Conservation (phyloP, 2,329 filamentous ascomycete species). For the Colletotrichum euphorbiae region DNA sequence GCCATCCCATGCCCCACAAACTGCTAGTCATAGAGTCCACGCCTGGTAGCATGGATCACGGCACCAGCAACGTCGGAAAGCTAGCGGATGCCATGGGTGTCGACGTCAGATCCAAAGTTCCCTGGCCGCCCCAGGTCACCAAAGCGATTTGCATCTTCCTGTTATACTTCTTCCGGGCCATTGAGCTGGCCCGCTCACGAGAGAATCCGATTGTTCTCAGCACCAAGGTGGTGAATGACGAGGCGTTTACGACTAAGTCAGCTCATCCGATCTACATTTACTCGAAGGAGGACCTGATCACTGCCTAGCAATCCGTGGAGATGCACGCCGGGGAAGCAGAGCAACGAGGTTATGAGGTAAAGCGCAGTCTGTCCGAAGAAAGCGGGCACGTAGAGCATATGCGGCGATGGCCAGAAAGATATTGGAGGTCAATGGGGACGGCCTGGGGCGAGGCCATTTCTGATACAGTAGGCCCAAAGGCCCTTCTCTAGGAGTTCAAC, state of each 20-base stretch:
- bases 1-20: conserved; percentile 54
- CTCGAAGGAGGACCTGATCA: conserved; percentile 50
- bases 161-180: conserved; percentile 49
- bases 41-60: conserved; percentile 51
- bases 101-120: conserved; percentile 58
- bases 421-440: conserved; percentile 61
- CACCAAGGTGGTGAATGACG: conserved; percentile 6
- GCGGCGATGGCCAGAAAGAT: conserved; percentile 64
- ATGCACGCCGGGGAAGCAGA: conserved; percentile 61
- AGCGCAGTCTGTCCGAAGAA: conserved; percentile 65
- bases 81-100: conserved; percentile 66
- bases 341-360: conserved; percentile 60
- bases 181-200: conserved; percentile 7
- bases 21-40: conserved; percentile 65
- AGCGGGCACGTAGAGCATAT: conserved; percentile 72
- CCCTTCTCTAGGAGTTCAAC: neutral
- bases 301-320: conserved; percentile 66
- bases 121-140: conserved; percentile 61
- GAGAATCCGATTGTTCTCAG: conserved; percentile 18
- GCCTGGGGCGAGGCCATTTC: conserved; percentile 44
- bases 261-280: conserved; percentile 26
- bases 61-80: conserved; percentile 53
- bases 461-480: neutral
- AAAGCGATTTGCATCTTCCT: conserved; percentile 58
- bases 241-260: conserved; percentile 13